A percentile compares a stretch with the other conserved stretches of the same genome.
Conservation (phyloP, 345 rosid genomes). For the Isatis tinctoria region DNA sequence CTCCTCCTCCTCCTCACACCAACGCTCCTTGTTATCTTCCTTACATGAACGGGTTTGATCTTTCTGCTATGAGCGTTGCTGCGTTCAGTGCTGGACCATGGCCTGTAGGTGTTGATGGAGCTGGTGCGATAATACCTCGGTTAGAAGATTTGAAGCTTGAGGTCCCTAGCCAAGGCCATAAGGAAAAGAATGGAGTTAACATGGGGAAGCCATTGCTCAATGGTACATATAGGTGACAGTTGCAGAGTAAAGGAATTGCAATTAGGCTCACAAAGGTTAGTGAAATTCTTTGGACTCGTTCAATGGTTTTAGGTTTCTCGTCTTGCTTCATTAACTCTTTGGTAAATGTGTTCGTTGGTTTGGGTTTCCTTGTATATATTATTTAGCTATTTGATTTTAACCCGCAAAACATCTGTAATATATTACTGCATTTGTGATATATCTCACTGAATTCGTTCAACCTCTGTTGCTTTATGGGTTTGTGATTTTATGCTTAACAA, state of each 20-base stretch:
- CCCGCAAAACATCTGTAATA: slow-evolving; percentile 26
- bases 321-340: slow-evolving; percentile 13
- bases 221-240: slow-evolving; percentile 22
- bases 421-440: slow-evolving; percentile 19
- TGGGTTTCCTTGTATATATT: slow-evolving; percentile 25
- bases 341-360: slow-evolving; percentile 22
- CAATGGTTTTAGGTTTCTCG: slow-evolving; percentile 1
- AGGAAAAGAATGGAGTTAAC: slow-evolving; percentile 13
- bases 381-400: slow-evolving; percentile 9
- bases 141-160: slow-evolving; percentile 24
- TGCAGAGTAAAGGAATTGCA: slow-evolving; percentile 4
- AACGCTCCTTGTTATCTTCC: slow-evolving; percentile 31
- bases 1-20: slow-evolving; percentile 31
- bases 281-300: slow-evolving; percentile 23
- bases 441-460: background rate
- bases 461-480: background rate
- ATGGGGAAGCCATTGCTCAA: slow-evolving; percentile 6
- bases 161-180: slow-evolving; percentile 15
- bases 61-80: slow-evolving; percentile 15
- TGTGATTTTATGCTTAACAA: background rate
- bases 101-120: slow-evolving; percentile 28
- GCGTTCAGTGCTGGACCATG: slow-evolving; percentile 24
- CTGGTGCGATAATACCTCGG: slow-evolving; percentile 19
- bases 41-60: slow-evolving; percentile 35
- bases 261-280: slow-evolving; percentile 21